These are phyloP conservation scores for Candida qinlingensis DNA, from an alignment of 805 yeast genomes.

Conservation along the genomic window DNA sequence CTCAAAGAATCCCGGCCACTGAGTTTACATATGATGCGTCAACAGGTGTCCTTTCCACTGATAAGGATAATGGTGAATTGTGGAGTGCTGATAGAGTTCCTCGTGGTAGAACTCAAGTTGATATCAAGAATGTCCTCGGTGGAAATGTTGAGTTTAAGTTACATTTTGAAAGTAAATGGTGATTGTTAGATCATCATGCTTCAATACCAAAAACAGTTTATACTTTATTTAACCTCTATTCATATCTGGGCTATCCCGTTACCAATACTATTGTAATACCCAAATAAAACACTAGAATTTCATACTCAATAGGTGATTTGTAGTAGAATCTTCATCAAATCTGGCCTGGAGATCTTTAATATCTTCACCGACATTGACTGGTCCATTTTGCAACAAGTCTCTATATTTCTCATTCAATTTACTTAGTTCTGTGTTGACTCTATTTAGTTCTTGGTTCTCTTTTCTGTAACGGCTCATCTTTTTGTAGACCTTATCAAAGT, in stretches of 20 bases:
- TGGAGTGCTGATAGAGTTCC: conserved; percentile 13
- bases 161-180: conserved; percentile 4
- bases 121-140: conserved; percentile 4
- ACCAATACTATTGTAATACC: too few relatives aligned
- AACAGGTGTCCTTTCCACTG: not conserved
- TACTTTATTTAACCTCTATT: too few relatives aligned
- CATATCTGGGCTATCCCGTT: too few relatives aligned
- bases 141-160: conserved; percentile 7
- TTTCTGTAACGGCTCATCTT: conserved; percentile 1
- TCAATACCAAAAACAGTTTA: too few relatives aligned
- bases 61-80: not conserved
- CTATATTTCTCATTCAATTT: conserved; percentile 7
- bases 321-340: conserved; percentile 5
- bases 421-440: conserved; percentile 10
- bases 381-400: not conserved
- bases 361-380: not conserved
- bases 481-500: conserved; percentile 11
- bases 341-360: not conserved
- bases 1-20: conserved; percentile 1
- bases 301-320: conserved; percentile 3
- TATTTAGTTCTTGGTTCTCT: conserved; percentile 12
- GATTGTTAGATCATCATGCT: too few relatives aligned
- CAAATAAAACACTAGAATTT: not conserved
- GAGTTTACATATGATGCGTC: conserved; percentile 5
- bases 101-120: conserved; percentile 7